These are phyloP conservation scores for Sporothrix euskadiensis DNA, from an alignment of 2,329 filamentous ascomycete species.

Conservation along the genomic window DNA sequence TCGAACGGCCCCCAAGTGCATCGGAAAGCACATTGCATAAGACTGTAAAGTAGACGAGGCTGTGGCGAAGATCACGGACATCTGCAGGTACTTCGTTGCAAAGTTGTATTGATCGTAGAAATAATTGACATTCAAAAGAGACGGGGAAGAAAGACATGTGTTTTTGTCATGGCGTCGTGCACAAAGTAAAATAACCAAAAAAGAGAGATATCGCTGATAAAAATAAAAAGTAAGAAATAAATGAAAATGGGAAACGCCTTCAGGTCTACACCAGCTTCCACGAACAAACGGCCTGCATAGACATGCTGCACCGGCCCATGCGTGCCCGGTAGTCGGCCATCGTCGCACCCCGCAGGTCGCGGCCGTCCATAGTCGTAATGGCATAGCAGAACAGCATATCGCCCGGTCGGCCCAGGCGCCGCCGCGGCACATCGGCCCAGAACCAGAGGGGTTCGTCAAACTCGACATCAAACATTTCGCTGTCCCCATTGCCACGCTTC, in stretches of 20 bases:
- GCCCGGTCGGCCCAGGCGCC: constrained; percentile 67
- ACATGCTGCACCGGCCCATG: constrained; percentile 49
- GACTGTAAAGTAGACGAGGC: not conserved
- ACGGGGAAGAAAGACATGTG: not conserved
- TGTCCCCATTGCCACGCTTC: constrained; percentile 57
- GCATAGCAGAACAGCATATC: constrained; percentile 66
- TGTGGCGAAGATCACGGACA: not conserved
- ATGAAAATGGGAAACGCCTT: not conserved
- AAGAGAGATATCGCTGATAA: not conserved
- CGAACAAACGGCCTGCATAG: constrained; percentile 47
- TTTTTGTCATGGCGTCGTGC: constrained; percentile 7
- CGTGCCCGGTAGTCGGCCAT: constrained; percentile 50
- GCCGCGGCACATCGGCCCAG: constrained; percentile 73
- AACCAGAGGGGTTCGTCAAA: constrained; percentile 73
- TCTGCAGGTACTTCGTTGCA: not conserved
- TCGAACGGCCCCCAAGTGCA: not conserved
- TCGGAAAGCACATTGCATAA: not conserved
- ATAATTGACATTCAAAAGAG: not conserved
- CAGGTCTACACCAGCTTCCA: constrained; percentile 51
- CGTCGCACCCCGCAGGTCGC: constrained; percentile 51
- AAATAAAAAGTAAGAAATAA: not conserved
- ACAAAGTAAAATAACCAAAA: not conserved
- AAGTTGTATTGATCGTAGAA: too few relatives aligned
- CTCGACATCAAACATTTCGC: constrained; percentile 64
- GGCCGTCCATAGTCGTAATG: constrained; percentile 51